phyloP scores from a whole-genome alignment of 306 rosid genomes.

The Trifolium repens region DNA sequence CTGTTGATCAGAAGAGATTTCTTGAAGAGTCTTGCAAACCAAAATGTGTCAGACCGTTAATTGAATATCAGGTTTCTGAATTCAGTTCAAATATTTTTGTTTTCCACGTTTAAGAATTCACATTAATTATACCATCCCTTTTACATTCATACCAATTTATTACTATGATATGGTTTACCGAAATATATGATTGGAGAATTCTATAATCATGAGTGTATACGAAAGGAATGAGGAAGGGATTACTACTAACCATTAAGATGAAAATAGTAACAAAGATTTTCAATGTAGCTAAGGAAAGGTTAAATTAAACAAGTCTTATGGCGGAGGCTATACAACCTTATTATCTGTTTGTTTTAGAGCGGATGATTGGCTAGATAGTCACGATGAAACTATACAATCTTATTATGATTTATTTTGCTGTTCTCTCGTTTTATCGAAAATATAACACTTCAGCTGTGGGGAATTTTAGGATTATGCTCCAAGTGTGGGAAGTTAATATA shows the following conservation, averaged over 20 bases:
- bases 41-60: slow-evolving; percentile 87
- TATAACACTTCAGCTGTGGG: background rate
- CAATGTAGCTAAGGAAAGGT: background rate
- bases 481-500: background rate
- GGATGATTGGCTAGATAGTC: background rate
- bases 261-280: background rate
- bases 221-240: background rate
- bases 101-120: background rate
- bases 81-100: background rate
- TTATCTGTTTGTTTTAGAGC: background rate
- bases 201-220: background rate
- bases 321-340: too few relatives aligned
- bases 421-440: background rate
- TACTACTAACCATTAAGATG: background rate
- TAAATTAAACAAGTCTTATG: slow-evolving; percentile 8
- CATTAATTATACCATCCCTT: background rate
- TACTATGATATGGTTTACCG: background rate
- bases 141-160: background rate
- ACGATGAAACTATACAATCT: slow-evolving; percentile 10
- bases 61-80: slow-evolving; percentile 71
- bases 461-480: background rate
- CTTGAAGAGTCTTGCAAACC: slow-evolving; percentile 92
- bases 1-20: slow-evolving; percentile 85
- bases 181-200: slow-evolving; percentile 8
- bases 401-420: background rate